A percentile compares a stretch with the other conserved stretches of the same genome.
These are phyloP conservation scores for Cytospora piceae DNA, from an alignment of 2,329 filamentous ascomycete genomes.

Conservation along the genomic window DNA sequence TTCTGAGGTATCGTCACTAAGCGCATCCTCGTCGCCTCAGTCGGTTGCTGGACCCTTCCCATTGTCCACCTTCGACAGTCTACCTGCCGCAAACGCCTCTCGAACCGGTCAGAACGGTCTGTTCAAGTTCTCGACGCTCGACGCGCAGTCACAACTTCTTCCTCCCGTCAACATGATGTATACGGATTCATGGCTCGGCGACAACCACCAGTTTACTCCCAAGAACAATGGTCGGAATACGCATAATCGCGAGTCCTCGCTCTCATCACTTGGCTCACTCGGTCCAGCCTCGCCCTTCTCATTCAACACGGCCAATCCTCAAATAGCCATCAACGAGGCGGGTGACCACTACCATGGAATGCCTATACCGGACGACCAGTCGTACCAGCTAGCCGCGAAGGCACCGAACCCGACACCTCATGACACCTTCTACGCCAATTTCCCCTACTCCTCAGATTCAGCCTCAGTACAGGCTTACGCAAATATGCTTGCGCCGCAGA, in stretches of 20 bases:
- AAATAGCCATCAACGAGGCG: constrained; percentile 59
- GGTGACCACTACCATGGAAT: constrained; percentile 52
- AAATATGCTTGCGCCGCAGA: constrained; percentile 45
- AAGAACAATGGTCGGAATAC: constrained; percentile 44
- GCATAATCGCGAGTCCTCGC: constrained; percentile 64
- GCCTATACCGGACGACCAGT: constrained; percentile 46
- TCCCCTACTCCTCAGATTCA: constrained; percentile 45
- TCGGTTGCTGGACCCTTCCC: constrained; percentile 36
- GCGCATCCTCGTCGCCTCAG: constrained; percentile 39
- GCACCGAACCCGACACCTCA: constrained; percentile 35
- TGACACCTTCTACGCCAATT: constrained; percentile 48
- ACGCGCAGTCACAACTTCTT: constrained; percentile 2
- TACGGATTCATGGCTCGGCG: constrained; percentile 46
- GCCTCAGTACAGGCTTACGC: constrained; percentile 46
- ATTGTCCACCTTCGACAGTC: constrained; percentile 41
- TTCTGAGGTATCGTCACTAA: constrained; percentile 32
- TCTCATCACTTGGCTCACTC: constrained; percentile 63
- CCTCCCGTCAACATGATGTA: constrained; percentile 40
- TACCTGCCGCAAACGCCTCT: constrained; percentile 38
- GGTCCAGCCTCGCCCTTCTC: constrained; percentile 64
- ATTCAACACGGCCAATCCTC: constrained; percentile 59
- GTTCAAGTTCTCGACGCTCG: constrained; percentile 8
- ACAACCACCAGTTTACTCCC: constrained; percentile 43
- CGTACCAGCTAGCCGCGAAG: constrained; percentile 54
- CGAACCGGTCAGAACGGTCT: constrained; percentile 20